Conservation (phyloP, 2,329 filamentous ascomycete species). For the Trichoderma koningiopsis region DNA sequence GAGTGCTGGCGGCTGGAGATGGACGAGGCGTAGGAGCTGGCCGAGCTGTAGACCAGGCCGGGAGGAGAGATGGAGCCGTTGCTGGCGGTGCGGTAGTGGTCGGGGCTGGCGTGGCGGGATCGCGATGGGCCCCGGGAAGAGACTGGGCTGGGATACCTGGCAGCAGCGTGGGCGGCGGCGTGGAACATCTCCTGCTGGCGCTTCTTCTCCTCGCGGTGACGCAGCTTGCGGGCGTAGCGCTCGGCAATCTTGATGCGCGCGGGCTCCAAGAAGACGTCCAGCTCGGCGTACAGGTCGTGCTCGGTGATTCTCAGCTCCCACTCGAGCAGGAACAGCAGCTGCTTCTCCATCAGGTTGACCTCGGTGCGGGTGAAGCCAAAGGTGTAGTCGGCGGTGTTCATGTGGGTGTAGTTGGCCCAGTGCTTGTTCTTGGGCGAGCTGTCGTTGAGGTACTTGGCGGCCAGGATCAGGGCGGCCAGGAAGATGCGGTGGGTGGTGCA, state of each 20-base stretch:
- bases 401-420: conserved; percentile 91
- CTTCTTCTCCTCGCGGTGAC: conserved; percentile 51
- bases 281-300: conserved; percentile 81
- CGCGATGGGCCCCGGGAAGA: conserved; percentile 47
- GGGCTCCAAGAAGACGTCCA: conserved; percentile 85
- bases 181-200: conserved; percentile 42
- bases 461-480: conserved; percentile 78
- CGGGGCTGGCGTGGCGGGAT: conserved; percentile 45
- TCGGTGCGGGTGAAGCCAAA: conserved; percentile 95
- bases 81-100: conserved; percentile 44
- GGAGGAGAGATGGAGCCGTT: conserved; percentile 48
- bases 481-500: conserved; percentile 99
- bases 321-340: conserved; percentile 89
- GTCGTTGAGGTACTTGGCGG: conserved; percentile 98
- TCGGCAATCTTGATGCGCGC: conserved; percentile 66
- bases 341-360: conserved; percentile 99
- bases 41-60: conserved; percentile 52
- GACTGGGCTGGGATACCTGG: conserved; percentile 50
- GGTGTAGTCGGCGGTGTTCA: conserved; percentile 63
- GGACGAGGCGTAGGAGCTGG: conserved; percentile 53
- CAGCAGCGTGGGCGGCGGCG: conserved; percentile 33
- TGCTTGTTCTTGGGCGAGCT: conserved; percentile 99
- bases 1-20: conserved; percentile 52
- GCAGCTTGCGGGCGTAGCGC: conserved; percentile 53
- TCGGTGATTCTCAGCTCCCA: conserved; percentile 89